Evolutionary conservation across 129 eudicot species (phyloP).

Genomic region (Arctium minus): DNA sequence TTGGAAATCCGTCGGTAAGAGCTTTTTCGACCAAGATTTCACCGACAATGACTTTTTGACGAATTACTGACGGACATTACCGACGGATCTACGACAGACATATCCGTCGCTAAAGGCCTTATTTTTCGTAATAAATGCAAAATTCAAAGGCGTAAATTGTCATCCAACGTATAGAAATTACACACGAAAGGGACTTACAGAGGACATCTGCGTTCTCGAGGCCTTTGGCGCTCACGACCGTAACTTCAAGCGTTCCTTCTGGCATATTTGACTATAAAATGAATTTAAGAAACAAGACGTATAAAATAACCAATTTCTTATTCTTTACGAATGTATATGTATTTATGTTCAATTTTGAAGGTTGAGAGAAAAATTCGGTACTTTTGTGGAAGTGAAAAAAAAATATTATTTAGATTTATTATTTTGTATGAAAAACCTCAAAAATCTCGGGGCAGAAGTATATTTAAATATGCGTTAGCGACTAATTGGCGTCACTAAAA

Average conservation of each 20-base stretch:
- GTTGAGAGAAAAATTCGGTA: constrained; percentile 28
- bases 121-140: neutral
- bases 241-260: constrained; percentile 78
- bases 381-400: constrained; percentile 15
- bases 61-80: too few species aligned
- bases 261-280: constrained; percentile 39
- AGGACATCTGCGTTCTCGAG: constrained; percentile 56
- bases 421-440: constrained; percentile 4
- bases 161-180: neutral
- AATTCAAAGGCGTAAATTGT: neutral
- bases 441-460: neutral
- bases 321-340: constrained; percentile 7
- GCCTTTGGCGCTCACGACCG: constrained; percentile 69
- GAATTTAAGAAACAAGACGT: neutral
- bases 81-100: too few species aligned
- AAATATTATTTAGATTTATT: neutral
- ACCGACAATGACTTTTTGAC: neutral
- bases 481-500: neutral
- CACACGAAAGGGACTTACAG: constrained; percentile 30
- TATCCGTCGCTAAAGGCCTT: neutral
- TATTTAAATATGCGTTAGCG: neutral
- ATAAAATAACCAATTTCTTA: neutral
- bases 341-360: constrained; percentile 12
- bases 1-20: neutral
- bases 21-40: neutral